Evolutionary conservation across 495 filamentous ascomycete species (phyloP).

Genomic region (Chaetomidium leptoderma): DNA sequence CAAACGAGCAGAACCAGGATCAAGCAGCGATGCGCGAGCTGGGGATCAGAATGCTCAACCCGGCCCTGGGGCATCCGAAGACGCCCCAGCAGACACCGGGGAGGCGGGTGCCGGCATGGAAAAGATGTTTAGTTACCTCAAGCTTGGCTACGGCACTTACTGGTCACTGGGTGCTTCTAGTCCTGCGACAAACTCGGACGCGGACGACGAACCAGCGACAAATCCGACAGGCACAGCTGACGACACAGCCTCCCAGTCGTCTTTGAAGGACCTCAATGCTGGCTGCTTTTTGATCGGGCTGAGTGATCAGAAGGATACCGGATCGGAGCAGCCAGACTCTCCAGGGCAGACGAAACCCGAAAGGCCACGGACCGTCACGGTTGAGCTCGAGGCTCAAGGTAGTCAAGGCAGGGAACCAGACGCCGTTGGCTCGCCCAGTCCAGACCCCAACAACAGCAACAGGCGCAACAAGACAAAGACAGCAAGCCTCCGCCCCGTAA

Average conservation of each 20-base stretch:
- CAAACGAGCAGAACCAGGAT: not conserved
- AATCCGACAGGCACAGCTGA: not conserved
- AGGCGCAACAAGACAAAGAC: slow-evolving; percentile 41
- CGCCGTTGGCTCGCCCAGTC: slow-evolving; percentile 17
- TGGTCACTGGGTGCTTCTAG: slow-evolving; percentile 43
- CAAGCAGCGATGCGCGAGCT: not conserved
- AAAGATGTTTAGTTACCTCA: slow-evolving; percentile 49
- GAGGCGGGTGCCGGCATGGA: slow-evolving; percentile 31
- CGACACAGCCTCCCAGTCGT: not conserved
- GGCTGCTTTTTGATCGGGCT: slow-evolving; percentile 73
- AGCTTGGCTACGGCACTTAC: slow-evolving; percentile 53
- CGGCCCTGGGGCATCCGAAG: not conserved
- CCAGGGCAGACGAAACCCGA: slow-evolving; percentile 17
- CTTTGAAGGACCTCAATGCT: slow-evolving; percentile 12
- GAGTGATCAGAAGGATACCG: slow-evolving; percentile 37
- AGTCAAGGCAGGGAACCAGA: not conserved
- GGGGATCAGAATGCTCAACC: not conserved
- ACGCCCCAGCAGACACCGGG: not conserved
- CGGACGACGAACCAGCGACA: slow-evolving; percentile 13
- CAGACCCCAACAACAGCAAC: slow-evolving; percentile 41
- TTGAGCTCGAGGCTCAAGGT: slow-evolving; percentile 45
- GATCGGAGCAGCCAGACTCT: slow-evolving; percentile 19
- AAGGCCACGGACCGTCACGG: slow-evolving; percentile 46
- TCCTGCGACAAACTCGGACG: slow-evolving; percentile 4
- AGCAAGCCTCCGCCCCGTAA: slow-evolving; percentile 63